Conservation (phyloP, 2,329 filamentous ascomycete species). For the Fusarium albidum region DNA sequence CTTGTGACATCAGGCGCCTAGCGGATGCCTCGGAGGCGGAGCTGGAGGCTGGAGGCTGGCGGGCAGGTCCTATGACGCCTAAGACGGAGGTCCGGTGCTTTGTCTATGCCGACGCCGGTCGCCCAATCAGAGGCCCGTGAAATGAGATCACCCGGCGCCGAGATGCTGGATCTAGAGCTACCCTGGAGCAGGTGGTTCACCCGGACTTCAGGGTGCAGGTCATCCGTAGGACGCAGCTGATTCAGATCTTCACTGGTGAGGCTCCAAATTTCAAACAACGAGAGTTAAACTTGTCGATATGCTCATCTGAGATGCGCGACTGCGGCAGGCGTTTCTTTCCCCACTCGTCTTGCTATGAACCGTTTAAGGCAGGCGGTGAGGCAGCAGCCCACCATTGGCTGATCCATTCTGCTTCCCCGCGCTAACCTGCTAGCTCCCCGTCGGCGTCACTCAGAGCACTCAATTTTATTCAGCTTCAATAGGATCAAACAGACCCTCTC, state of each 20-base stretch:
- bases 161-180: constrained; percentile 23
- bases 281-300: neutral
- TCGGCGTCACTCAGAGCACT: constrained; percentile 26
- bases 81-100: constrained; percentile 21
- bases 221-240: constrained; percentile 24
- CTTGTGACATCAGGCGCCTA: constrained; percentile 34
- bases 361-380: constrained; percentile 36
- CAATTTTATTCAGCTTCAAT: constrained; percentile 19
- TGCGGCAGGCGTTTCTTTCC: too few species aligned
- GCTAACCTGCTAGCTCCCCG: constrained; percentile 13
- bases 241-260: neutral
- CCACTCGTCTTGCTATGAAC: neutral
- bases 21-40: constrained; percentile 36
- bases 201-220: constrained; percentile 1
- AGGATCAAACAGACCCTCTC: constrained; percentile 1
- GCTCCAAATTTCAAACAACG: neutral
- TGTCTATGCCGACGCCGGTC: constrained; percentile 15
- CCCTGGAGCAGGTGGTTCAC: neutral
- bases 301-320: neutral
- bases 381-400: constrained; percentile 26
- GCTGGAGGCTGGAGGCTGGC: too few species aligned
- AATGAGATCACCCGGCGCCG: constrained; percentile 25
- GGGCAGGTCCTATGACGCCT: constrained; percentile 36
- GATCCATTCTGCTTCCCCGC: constrained; percentile 30
- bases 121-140: constrained; percentile 27